phyloP scores from a whole-genome alignment of 148 eudicot species.

The Rhododendron vialii region DNA sequence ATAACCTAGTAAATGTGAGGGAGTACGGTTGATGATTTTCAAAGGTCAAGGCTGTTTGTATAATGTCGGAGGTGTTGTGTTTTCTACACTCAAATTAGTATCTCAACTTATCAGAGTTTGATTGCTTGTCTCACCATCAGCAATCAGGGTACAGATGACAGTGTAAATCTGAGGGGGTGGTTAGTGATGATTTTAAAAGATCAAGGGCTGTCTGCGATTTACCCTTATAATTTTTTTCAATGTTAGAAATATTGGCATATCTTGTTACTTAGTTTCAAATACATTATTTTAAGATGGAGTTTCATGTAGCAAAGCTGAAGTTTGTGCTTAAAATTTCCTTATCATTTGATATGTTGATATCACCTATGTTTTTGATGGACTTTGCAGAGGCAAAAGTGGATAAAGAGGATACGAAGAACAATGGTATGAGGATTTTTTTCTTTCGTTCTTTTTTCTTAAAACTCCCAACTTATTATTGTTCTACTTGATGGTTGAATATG shows the following conservation, averaged over 20 bases:
- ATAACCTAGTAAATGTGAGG: not conserved
- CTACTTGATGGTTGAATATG: not conserved
- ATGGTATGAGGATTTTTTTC: conserved; percentile 35
- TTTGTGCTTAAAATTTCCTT: conserved; percentile 9
- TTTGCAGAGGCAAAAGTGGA: conserved; percentile 80
- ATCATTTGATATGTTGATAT: not conserved
- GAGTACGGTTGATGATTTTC: not conserved
- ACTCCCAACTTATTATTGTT: not conserved
- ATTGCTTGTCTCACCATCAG: not conserved
- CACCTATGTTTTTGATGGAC: conserved; percentile 8
- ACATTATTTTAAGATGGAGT: conserved; percentile 5
- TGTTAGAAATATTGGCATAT: not conserved
- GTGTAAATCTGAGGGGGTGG: not conserved
- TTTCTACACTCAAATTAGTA: not conserved
- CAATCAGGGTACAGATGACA: not conserved
- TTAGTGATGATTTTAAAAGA: not conserved
- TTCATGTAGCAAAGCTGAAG: not conserved
- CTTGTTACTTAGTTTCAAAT: not conserved
- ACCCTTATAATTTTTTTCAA: not conserved
- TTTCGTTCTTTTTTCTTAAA: not conserved
- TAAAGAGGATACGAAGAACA: conserved; percentile 77
- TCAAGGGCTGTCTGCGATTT: not conserved
- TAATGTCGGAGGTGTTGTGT: not conserved
- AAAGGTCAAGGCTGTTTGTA: not conserved
- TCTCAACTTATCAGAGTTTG: not conserved